Evolutionary conservation across 768 basidiomycete genomes (phyloP).

Genomic region (Tricholoma bakamatsutake): DNA sequence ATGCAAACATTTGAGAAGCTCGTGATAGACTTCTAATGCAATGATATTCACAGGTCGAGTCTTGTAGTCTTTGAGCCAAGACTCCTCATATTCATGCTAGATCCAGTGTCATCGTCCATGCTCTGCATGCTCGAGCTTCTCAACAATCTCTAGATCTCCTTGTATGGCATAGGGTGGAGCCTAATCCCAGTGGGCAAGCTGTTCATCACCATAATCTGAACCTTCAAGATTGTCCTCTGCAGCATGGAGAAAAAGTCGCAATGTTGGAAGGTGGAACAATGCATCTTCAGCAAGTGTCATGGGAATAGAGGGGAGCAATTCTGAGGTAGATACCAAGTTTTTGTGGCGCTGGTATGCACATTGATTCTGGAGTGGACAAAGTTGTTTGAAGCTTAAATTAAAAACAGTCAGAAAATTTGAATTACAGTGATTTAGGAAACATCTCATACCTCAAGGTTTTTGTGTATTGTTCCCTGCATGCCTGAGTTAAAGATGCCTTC

Average conservation of each 20-base stretch:
- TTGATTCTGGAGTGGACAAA: neutral
- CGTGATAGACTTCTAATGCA: neutral
- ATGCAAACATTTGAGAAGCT: neutral
- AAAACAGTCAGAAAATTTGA: neutral
- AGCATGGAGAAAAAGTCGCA: neutral
- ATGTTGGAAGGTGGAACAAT: neutral
- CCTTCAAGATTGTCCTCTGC: neutral
- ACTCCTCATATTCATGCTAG: neutral
- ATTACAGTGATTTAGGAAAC: neutral
- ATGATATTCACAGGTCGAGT: neutral
- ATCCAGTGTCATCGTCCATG: neutral
- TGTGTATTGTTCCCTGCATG: neutral
- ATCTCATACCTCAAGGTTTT: neutral
- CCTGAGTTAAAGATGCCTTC: too few species aligned
- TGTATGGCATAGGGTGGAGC: too few species aligned
- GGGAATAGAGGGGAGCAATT: too few species aligned
- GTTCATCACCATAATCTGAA: neutral
- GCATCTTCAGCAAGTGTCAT: neutral
- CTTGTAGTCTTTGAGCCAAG: neutral
- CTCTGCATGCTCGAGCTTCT: too few species aligned
- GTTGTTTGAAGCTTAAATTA: neutral
- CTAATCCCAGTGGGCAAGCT: neutral
- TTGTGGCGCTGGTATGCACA: neutral
- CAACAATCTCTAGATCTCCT: too few species aligned
- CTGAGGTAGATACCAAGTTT: neutral